These are phyloP conservation scores for Holtermannia corniformis DNA, from an alignment of 768 basidiomycete genomes.

Conservation along the genomic window DNA sequence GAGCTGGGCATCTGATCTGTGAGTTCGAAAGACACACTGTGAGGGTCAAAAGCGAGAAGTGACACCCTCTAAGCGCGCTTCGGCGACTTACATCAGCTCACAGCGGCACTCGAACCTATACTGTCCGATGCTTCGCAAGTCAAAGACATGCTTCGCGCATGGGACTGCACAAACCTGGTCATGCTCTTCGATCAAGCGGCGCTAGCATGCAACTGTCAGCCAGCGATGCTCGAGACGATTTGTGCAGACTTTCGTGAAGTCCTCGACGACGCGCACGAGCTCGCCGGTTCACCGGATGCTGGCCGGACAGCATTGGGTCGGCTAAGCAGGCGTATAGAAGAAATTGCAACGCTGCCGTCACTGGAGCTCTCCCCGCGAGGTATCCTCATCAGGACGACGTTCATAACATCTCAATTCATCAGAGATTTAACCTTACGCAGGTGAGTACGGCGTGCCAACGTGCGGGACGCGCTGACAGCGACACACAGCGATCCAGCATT, in stretches of 20 bases:
- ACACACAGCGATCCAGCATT: slow-evolving; percentile 18
- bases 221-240: slow-evolving; percentile 81
- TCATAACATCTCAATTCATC: slow-evolving; percentile 29
- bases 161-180: slow-evolving; percentile 16
- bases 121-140: slow-evolving; percentile 11
- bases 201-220: slow-evolving; percentile 17
- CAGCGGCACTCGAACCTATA: slow-evolving; percentile 17
- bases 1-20: slow-evolving; percentile 24
- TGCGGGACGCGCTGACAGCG: not conserved
- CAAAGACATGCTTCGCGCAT: slow-evolving; percentile 15
- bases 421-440: slow-evolving; percentile 13
- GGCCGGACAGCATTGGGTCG: too few species aligned
- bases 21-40: slow-evolving; percentile 1
- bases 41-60: not conserved
- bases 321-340: too few species aligned
- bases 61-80: slow-evolving; percentile 15
- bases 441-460: slow-evolving; percentile 9
- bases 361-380: not conserved
- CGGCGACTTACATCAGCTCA: slow-evolving; percentile 20
- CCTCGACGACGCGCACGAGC: not conserved
- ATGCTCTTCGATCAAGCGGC: slow-evolving; percentile 17
- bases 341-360: not conserved
- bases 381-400: slow-evolving; percentile 9
- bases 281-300: too few species aligned
- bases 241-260: slow-evolving; percentile 9